Evolutionary conservation across 345 rosid species (phyloP), one percentile per base, ranked within the genome.

Genomic region (Boechera divaricarpa): DNA sequence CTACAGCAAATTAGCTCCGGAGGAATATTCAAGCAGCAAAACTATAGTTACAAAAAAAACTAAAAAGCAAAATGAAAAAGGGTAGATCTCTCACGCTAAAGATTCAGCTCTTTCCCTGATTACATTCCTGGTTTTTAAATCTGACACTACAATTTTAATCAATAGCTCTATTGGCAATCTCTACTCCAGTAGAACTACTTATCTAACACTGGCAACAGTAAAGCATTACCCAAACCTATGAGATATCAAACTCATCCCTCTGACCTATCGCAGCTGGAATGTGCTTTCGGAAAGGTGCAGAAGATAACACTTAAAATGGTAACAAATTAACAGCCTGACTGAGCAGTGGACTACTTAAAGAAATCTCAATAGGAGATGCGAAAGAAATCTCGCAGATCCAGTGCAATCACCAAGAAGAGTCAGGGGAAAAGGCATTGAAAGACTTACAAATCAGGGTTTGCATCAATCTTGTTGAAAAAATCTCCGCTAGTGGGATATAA

Each of bases 371-470:
- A 53, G 24, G 4, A 69, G 39, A 69, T 10, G 31, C 70, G 24
- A 62, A 45, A 63, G 59, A 72, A 18, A 6, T 71, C 15, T 72
- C 0, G 1, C 26, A 63, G 15, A 28, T 51, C 47, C 47, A 69
- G 6, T 7, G 3, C 10, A 48, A 49, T 38, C 29, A 71, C 63
- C 21, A 21, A 64, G 1, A 65, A 41, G 38, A 31, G 47, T 52
- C 47, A 33, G 3, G 3, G 32, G 13, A 51, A 52, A 70, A 21
- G 7, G 33, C 29, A 56, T 0, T 29, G 70, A 52, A 62, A 63
- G 68, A 87, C 98, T 95, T 82, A 92, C 98, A 95, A 79, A 82
- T 92, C 98, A 60, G 98, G 99, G 75, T 95, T 92, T 33, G 97
- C 96, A 77, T 91, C 92, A 31, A 90, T 92, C 83, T 92, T 95